Base-by-base conservation (phyloP, 2,329 filamentous ascomycete genomes). In the Dryadomyces quercivorus region DNA sequence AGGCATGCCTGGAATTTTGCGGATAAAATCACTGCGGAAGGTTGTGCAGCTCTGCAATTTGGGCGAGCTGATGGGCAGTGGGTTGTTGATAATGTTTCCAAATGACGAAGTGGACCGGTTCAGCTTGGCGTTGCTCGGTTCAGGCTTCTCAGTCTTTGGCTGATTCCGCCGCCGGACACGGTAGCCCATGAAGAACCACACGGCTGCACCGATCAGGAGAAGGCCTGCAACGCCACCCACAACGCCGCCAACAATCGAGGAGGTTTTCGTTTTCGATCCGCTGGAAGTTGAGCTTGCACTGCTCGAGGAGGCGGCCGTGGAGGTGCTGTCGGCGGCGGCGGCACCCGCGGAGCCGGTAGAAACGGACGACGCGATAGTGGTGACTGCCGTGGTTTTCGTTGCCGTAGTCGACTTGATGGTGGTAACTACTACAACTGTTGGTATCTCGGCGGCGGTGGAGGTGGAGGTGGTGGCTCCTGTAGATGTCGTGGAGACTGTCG, bases 1-100 rank as follows among this genome's bases (percentile, higher is more conserved):
- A 49, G 57, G 49, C 53, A 55, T 51, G 31, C 49, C 47, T 13
- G 59, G 22, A 21, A 40, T 22, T 61, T 71, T 72, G 61, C 72
- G 75, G 44, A 76, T 73, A 60, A 81, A 81, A 61, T 81, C 78
- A 42, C 71, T 73, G 52, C 77, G 73, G 56, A 74, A 68, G 42
- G 66, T 66, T 50, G 57, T 57, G 26, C 70, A 66, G 21, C 66
- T 61, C 54, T 68, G 64, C 49, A 76, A 67, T 53, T 81, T 71
- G 58, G 82, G 70, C 60, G 83, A 75, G 56, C 79, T 82, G 58
- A 82, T 76, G 49, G 78, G 63, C 55, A 84, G 72, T 56, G 83
- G 72, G 61, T 82, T 75, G 58, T 77, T 81, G 60, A 83, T 76
- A 52, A 78, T 72, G 61, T 75, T 75, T 57, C 72, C 69, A 53